phyloP scores from a whole-genome alignment of 129 eudicot species.

The Escallonia herrerae region DNA sequence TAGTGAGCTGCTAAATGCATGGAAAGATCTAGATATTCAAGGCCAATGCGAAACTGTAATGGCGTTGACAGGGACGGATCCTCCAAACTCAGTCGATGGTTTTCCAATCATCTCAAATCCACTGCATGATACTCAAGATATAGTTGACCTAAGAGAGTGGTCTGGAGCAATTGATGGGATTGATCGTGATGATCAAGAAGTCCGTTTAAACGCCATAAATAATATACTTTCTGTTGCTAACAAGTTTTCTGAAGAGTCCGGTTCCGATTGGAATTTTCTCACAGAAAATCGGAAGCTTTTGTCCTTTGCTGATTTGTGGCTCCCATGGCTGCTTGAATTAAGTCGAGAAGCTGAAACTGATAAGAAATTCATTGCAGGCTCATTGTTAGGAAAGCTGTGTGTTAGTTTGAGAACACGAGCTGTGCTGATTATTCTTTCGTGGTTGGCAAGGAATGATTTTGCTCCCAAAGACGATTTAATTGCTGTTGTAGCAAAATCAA shows the following conservation, averaged over 20 bases:
- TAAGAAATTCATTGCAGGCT: conserved; percentile 25
- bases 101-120: conserved; percentile 20
- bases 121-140: conserved; percentile 24
- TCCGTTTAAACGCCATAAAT: conserved; percentile 31
- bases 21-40: conserved; percentile 91
- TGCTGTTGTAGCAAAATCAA: conserved; percentile 58
- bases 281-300: conserved; percentile 56
- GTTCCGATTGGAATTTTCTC: conserved; percentile 48
- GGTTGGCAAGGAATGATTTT: conserved; percentile 76
- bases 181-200: conserved; percentile 25
- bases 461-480: conserved; percentile 75
- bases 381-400: conserved; percentile 28
- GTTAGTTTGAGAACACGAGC: conserved; percentile 54
- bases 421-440: conserved; percentile 49
- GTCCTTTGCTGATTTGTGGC: conserved; percentile 63
- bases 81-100: conserved; percentile 38
- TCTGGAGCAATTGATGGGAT: conserved; percentile 36
- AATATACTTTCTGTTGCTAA: conserved; percentile 55
- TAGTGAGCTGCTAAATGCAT: conserved; percentile 73
- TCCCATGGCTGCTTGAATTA: conserved; percentile 85
- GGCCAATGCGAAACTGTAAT: conserved; percentile 65
- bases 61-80: conserved; percentile 47
- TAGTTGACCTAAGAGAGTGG: conserved; percentile 31
- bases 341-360: conserved; percentile 36
- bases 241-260: conserved; percentile 36